phyloP scores from a whole-genome alignment of 2,329 filamentous ascomycete species.

The Aspergillus clavatus region DNA sequence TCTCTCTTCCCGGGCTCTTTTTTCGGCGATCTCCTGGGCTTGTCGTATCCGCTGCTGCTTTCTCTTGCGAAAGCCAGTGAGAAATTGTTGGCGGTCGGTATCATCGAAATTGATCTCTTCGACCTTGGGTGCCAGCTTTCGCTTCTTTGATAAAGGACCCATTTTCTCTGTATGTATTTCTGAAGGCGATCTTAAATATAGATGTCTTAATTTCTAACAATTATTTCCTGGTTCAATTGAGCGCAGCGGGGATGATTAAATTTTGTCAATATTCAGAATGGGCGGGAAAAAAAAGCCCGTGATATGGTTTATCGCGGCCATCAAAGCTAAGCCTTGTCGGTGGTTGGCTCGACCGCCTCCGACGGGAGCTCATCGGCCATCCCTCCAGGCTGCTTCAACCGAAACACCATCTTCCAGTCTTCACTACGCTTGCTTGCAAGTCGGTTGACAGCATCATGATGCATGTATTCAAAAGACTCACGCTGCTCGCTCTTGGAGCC shows the following conservation, averaged over 20 bases:
- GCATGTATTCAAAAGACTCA: slow-evolving; percentile 39
- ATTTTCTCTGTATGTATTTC: slow-evolving; percentile 35
- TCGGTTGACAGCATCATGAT: slow-evolving; percentile 31
- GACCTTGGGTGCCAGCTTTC: slow-evolving; percentile 56
- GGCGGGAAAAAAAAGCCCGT: slow-evolving; percentile 7
- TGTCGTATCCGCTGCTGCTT: slow-evolving; percentile 79
- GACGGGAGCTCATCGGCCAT: slow-evolving; percentile 19
- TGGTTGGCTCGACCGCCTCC: slow-evolving; percentile 34
- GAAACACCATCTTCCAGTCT: slow-evolving; percentile 15
- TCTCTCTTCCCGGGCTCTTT: slow-evolving; percentile 72
- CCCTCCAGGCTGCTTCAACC: slow-evolving; percentile 15
- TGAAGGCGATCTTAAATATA: neutral
- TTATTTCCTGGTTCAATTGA: neutral
- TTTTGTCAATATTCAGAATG: slow-evolving; percentile 7
- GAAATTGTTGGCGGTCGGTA: slow-evolving; percentile 73
- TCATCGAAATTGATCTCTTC: slow-evolving; percentile 85
- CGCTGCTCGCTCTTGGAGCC: slow-evolving; percentile 50
- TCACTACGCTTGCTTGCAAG: slow-evolving; percentile 10
- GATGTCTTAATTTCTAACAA: neutral
- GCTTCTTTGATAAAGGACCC: slow-evolving; percentile 59
- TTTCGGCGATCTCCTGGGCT: slow-evolving; percentile 75
- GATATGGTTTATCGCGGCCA: slow-evolving; percentile 3
- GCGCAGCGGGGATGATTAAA: slow-evolving; percentile 15
- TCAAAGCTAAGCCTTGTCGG: slow-evolving; percentile 25
- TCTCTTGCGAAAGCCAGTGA: slow-evolving; percentile 96